These are phyloP conservation scores for Diospyros kaki DNA, from an alignment of 148 eudicot genomes.

Conservation along the genomic window DNA sequence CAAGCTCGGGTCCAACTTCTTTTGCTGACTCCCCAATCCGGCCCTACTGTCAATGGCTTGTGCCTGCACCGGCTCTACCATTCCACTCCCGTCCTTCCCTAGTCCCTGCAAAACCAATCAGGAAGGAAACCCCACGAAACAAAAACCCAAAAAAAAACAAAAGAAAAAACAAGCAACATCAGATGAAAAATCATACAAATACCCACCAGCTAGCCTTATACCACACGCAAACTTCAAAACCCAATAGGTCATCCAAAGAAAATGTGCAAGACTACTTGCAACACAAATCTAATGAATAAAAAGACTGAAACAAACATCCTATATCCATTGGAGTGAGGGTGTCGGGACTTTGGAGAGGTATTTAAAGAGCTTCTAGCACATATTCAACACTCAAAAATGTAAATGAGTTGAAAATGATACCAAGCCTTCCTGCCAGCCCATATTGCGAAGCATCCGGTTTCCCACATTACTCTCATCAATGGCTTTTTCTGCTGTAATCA, in stretches of 20 bases:
- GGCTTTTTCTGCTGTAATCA: slow-evolving; percentile 76
- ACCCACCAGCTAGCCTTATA: not conserved
- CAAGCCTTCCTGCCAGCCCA: slow-evolving; percentile 99
- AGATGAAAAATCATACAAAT: slow-evolving; percentile 20
- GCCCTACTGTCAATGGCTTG: slow-evolving; percentile 72
- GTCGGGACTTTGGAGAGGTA: not conserved
- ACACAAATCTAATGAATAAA: not conserved
- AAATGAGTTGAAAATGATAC: slow-evolving; percentile 43
- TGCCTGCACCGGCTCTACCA: slow-evolving; percentile 95
- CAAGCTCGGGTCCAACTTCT: slow-evolving; percentile 70
- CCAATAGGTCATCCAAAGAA: not conserved
- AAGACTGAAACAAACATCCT: not conserved
- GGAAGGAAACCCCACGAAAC: slow-evolving; percentile 8
- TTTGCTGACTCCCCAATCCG: slow-evolving; percentile 89
- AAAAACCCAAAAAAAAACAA: slow-evolving; percentile 10
- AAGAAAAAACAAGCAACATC: slow-evolving; percentile 35
- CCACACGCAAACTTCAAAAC: not conserved
- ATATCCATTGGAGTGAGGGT: not conserved
- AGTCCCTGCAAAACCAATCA: slow-evolving; percentile 59
- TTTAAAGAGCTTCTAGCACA: not conserved
- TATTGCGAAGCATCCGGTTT: slow-evolving; percentile 95
- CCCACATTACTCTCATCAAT: slow-evolving; percentile 97
- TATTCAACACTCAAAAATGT: not conserved
- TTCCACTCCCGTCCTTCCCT: slow-evolving; percentile 95
- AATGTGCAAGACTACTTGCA: not conserved